Conservation (phyloP, 2,329 filamentous ascomycete species). For the Paecilomyces variotii region DNA sequence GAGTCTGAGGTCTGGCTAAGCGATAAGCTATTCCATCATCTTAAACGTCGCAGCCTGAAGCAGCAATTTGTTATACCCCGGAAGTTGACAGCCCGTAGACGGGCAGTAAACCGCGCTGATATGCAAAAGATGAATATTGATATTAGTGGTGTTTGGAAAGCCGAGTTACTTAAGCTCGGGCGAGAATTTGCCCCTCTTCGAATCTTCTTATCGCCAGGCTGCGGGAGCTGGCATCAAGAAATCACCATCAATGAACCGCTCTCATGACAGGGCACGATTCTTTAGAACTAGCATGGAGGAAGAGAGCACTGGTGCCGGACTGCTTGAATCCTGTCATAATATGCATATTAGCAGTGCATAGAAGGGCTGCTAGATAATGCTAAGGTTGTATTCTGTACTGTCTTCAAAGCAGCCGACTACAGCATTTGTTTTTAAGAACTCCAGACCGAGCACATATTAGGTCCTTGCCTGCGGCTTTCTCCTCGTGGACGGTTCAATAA, state of each 20-base stretch:
- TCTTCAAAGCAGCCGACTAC: too few relatives aligned
- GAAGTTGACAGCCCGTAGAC: neutral
- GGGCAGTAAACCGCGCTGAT: too few relatives aligned
- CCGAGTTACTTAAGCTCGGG: neutral
- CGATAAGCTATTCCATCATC: too few relatives aligned
- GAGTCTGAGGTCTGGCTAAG: neutral
- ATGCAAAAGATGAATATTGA: neutral
- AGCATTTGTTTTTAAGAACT: neutral
- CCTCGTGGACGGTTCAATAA: neutral
- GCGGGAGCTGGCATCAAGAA: too few relatives aligned
- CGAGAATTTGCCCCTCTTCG: neutral
- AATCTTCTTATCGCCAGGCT: neutral
- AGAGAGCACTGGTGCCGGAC: too few relatives aligned
- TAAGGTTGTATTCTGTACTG: too few relatives aligned
- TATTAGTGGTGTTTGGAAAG: neutral
- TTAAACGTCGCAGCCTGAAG: neutral
- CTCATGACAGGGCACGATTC: too few relatives aligned
- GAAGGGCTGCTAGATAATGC: too few relatives aligned
- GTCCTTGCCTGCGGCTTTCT: neutral
- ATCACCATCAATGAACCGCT: too few relatives aligned
- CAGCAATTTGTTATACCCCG: neutral
- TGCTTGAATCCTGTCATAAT: too few relatives aligned
- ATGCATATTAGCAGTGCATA: too few relatives aligned
- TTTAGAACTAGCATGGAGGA: too few relatives aligned
- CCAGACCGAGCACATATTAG: neutral